These are phyloP conservation scores for Zea luxurians DNA, from an alignment of 176 grass and related monocot genomes.

Conservation along the genomic window DNA sequence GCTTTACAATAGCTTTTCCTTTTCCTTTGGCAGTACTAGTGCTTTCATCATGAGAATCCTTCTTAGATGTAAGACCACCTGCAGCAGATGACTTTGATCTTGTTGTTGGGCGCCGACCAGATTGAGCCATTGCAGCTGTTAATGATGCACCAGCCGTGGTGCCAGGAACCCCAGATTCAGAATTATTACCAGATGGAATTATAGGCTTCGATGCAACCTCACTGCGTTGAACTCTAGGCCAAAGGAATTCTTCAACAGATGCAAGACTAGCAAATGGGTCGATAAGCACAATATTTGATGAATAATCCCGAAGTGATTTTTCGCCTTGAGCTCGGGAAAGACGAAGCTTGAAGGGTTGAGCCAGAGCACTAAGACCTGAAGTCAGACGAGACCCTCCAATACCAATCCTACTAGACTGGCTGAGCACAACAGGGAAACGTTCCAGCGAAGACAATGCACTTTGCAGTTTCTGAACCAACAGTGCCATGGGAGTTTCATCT, in stretches of 20 bases:
- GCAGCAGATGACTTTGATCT: conserved; percentile 78
- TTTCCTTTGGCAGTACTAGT: conserved; percentile 67
- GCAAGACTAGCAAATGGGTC: conserved; percentile 76
- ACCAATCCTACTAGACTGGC: conserved; percentile 73
- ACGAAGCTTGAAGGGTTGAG: conserved; percentile 79
- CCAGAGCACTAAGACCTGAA: conserved; percentile 66
- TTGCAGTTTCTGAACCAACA: conserved; percentile 88
- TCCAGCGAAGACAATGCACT: conserved; percentile 83
- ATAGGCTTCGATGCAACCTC: conserved; percentile 59
- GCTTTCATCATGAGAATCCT: conserved; percentile 55
- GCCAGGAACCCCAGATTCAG: conserved; percentile 57
- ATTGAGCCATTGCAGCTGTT: conserved; percentile 46
- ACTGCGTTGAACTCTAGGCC: conserved; percentile 80
- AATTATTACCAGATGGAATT: conserved; percentile 52
- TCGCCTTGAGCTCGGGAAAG: conserved; percentile 81
- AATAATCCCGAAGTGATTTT: conserved; percentile 84
- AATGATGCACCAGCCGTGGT: conserved; percentile 42
- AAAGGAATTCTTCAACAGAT: conserved; percentile 85
- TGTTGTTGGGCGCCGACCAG: conserved; percentile 55
- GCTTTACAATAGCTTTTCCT: conserved; percentile 81
- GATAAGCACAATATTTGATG: conserved; percentile 90
- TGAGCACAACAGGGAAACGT: conserved; percentile 83
- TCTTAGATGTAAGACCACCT: conserved; percentile 46
- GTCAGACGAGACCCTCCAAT: conserved; percentile 58
- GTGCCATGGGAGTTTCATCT: conserved; percentile 51